Base-by-base conservation (phyloP, 805 yeast genomes). In the Peterozyma toletana region DNA sequence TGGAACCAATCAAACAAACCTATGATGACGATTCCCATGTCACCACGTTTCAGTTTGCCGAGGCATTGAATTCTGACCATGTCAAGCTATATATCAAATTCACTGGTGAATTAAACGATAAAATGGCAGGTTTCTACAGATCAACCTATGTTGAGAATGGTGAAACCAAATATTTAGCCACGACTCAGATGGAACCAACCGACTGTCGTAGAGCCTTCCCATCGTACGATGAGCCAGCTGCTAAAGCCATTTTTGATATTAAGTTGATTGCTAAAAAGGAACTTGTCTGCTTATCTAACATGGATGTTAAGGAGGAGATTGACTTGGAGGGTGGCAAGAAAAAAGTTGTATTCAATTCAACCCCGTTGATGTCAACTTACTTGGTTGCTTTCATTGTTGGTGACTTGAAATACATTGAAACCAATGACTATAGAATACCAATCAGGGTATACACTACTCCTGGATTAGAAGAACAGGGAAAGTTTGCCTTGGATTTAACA, bases 201-300 rank as follows among this genome's bases (percentile, higher is more conserved):
- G 89, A 82, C 63, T 81, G 86, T 56, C 78, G 89, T 53, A 71
- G 83, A 46, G 87, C 89, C 5, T 83, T 83, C 73, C 89, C 89
- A 15, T 80, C 80, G 55, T 78, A 78, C 52, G 89, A 83, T 59
- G 86, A 83, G 62, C 88, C 89, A 9, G 71, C 78, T 39, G 68
- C 78, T 43, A 83, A 83, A 63, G 86, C 88, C 39, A 72, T 77
- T 42, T 83, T 79, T 51, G 77, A 73, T 47, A 71, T 83, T 43
- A 61, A 76, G 27, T 68, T 83, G 47, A 66, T 77, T 41, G 75
- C 84, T 34, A 73, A 73, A 49, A 56, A 60, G 49, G 55, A 68
- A 38, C 64, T 71, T 53, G 80, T 83, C 40, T 80, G 79, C 50
- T 69, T 83, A 55, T 79, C 87, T 38, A 83, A 83, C 60, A 80